Evolutionary conservation across 2,329 filamentous ascomycete genomes (phyloP), one percentile per base, ranked within the genome.

Genomic region (Epichloe scottii): DNA sequence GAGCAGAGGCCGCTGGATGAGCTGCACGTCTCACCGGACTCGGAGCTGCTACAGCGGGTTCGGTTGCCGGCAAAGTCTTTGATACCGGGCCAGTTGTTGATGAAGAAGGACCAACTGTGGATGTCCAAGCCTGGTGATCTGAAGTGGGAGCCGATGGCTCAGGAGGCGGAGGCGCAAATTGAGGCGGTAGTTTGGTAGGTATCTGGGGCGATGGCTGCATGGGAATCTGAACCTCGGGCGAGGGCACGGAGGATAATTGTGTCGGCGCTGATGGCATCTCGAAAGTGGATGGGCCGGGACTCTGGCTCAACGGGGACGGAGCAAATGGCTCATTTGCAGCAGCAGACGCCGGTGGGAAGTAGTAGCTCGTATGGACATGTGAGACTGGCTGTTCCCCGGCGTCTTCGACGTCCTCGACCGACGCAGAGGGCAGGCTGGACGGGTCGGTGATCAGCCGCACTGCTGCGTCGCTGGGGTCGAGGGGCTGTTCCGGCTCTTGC

Each of bases 401-500:
- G 46, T 80, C 77, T 0, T 74, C 69, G 0, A 65, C 71, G 46
- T 82, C 78, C 52, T 84, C 79, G 35, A 76, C 69, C 5, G 72
- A 73, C 14, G 68, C 73, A 0, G 69, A 66, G 12, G 66, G 68
- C 1, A 70, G 66, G 8, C 19, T 38, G 43, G 55, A 60, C 0
- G 62, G 64, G 66, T 72, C 52, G 2, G 53, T 51, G 19, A 63
- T 68, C 41, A 71, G 67, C 59, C 78, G 76, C 2, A 85, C 78
- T 48, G 86, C 82, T 2, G 81, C 77, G 54, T 88, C 84, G 50
- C 76, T 74, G 1, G 78, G 76, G 58, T 83, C 80, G n/a, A 85
- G 67, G 2, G 68, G 61, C 42, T 72, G 70, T 34, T 71, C 68
- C 8, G 71, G 52, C 30, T 54, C 54, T 21, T 57, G 56, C 8